phyloP scores from a whole-genome alignment of 2,329 filamentous ascomycete genomes.

The Claviceps pazoutovae region DNA sequence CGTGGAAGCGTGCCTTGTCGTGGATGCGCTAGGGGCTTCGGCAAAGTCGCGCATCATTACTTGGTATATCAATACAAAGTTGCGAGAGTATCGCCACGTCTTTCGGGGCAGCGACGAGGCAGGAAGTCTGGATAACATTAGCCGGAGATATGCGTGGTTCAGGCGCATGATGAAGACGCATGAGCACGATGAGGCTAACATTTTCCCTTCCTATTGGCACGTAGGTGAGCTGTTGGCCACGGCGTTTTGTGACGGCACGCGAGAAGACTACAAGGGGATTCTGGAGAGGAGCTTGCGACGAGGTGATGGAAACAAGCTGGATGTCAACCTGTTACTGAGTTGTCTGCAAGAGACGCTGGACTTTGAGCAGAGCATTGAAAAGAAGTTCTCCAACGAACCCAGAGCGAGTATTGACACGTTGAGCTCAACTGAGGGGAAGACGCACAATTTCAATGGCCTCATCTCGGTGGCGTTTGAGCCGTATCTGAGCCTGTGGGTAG shows the following conservation, averaged over 20 bases:
- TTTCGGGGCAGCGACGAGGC: slow-evolving; percentile 96
- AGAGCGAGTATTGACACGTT: slow-evolving; percentile 83
- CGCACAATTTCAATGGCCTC: slow-evolving; percentile 69
- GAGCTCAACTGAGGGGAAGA: slow-evolving; percentile 60
- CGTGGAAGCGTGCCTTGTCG: slow-evolving; percentile 78
- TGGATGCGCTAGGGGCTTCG: slow-evolving; percentile 85
- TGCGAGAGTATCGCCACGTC: slow-evolving; percentile 89
- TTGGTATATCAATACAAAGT: slow-evolving; percentile 96
- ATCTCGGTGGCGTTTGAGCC: slow-evolving; percentile 97
- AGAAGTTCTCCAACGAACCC: slow-evolving; percentile 59
- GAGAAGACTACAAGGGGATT: slow-evolving; percentile 90
- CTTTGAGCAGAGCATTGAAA: slow-evolving; percentile 86
- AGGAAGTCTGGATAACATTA: slow-evolving; percentile 91
- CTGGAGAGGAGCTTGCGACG: slow-evolving; percentile 75
- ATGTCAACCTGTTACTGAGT: slow-evolving; percentile 77
- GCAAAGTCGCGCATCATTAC: slow-evolving; percentile 71
- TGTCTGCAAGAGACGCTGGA: slow-evolving; percentile 93
- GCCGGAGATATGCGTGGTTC: slow-evolving; percentile 90
- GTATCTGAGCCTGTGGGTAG: slow-evolving; percentile 92
- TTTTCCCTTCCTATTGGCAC: slow-evolving; percentile 81
- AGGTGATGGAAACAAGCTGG: slow-evolving; percentile 62
- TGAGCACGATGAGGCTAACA: slow-evolving; percentile 77
- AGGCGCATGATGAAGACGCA: slow-evolving; percentile 90
- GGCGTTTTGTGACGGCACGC: slow-evolving; percentile 86
- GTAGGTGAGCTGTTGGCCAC: slow-evolving; percentile 83